Base-by-base conservation (phyloP, 2,329 filamentous ascomycete species). In the Cercospora sesami region DNA sequence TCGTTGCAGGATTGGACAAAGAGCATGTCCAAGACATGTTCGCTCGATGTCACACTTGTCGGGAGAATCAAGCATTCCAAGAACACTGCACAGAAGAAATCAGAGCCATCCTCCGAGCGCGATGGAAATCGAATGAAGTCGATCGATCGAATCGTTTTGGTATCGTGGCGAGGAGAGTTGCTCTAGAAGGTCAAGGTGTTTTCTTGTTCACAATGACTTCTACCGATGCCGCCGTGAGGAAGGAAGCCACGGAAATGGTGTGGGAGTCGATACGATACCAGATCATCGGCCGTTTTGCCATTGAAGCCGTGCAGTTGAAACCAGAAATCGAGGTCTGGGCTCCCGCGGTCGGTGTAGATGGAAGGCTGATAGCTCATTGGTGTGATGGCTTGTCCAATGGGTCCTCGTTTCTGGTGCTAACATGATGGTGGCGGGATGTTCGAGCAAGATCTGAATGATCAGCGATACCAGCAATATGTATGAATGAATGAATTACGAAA, bases 241-340 rank as follows among this genome's bases (percentile, higher is more conserved):
- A 62, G 28, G 58, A 65, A 30, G 48, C 66, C 8, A 45, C 51
- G 8, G 31, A 33, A 6, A 58, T 65, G 16, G 21, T 62, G 21
- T 55, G 36, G 4, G 57, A 65, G 3, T 14, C 39, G 5, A 18
- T 26, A n/a, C 58, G 45, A 14, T 68, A 65, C 10, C 57, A 65
- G 18, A 48, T 68, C 30, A 58, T 68, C 4, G 66, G 66, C 30
- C 42, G 62, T 2, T 63, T 65, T 31, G 63, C 62, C 2, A 26
- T 63, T 12, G 64, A 66, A 36, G 64, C 64, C 4, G 64, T 66
- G n/a, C 64, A 66, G 12, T 39, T 66, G 9, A 66, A 57, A 4
- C 48, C 64, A 33, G 64, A 66, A 31, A 36, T 66, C 12, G 64
- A 66, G 33, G 45, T 60, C 0, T 66, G 59, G 64, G 16, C 26